Evolutionary conservation across 768 basidiomycete genomes (phyloP).

Genomic region (Suillus tomentosus): DNA sequence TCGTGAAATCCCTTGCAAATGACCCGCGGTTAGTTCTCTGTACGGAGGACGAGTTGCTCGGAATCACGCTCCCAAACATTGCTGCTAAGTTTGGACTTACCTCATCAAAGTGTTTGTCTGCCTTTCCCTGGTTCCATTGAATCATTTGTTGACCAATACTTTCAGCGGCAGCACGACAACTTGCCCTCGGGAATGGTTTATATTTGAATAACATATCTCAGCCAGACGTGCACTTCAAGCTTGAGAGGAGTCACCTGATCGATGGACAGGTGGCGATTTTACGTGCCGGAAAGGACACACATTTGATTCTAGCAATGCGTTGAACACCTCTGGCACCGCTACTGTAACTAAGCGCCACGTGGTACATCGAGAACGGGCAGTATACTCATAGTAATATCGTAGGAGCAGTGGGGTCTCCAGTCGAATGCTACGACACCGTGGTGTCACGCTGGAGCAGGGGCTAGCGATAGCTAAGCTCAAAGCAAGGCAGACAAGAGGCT

Average conservation of each 20-base stretch:
- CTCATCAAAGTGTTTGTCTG: constrained; percentile 61
- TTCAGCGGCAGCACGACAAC: constrained; percentile 63
- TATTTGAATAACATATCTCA: constrained; percentile 70
- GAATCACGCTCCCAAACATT: constrained; percentile 59
- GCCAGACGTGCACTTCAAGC: constrained; percentile 45
- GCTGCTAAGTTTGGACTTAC: constrained; percentile 58
- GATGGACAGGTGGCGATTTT: constrained; percentile 63
- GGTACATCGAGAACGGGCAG: neutral
- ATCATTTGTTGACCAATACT: constrained; percentile 12
- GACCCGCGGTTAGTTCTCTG: constrained; percentile 67
- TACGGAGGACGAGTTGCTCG: constrained; percentile 51
- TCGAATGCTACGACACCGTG: too few relatives aligned
- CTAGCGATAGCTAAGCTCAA: too few relatives aligned
- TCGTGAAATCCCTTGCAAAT: constrained; percentile 60
- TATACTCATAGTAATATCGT: too few relatives aligned
- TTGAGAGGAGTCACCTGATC: constrained; percentile 53
- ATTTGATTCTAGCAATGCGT: constrained; percentile 52
- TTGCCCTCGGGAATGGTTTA: constrained; percentile 66
- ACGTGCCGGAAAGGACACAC: constrained; percentile 74
- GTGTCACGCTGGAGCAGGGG: too few relatives aligned
- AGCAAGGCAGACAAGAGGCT: too few relatives aligned
- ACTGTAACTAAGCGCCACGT: neutral
- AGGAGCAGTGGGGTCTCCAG: too few relatives aligned
- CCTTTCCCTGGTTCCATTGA: constrained; percentile 1
- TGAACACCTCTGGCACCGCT: constrained; percentile 11